These are phyloP conservation scores for Salvia sclarea DNA, from an alignment of 305 asterid species.

Conservation along the genomic window DNA sequence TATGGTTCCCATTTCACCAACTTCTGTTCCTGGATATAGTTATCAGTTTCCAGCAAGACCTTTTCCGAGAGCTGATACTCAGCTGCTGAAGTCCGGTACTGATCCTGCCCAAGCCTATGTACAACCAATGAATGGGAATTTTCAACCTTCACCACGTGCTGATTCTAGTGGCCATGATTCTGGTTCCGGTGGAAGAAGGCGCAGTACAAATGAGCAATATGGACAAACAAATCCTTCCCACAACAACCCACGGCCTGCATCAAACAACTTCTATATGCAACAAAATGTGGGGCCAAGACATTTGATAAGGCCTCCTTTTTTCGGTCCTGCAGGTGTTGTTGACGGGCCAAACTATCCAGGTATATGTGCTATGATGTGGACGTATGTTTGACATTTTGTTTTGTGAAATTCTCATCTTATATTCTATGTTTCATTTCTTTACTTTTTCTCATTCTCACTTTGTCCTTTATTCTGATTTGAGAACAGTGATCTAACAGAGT, in stretches of 20 bases:
- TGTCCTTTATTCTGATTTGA: background rate
- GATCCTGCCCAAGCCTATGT: constrained; percentile 54
- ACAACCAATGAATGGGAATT: constrained; percentile 54
- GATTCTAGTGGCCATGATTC: constrained; percentile 50
- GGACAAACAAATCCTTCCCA: constrained; percentile 42
- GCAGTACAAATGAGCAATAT: constrained; percentile 48
- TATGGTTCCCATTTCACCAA: constrained; percentile 55
- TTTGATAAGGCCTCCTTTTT: constrained; percentile 57
- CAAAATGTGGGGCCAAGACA: constrained; percentile 65
- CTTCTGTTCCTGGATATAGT: constrained; percentile 58
- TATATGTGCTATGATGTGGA: constrained; percentile 31
- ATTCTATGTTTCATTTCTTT: constrained; percentile 1
- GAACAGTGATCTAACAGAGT: constrained; percentile 31
- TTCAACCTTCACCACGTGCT: constrained; percentile 46
- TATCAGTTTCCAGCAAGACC: constrained; percentile 52
- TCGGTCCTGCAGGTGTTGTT: constrained; percentile 51
- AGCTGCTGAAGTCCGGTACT: constrained; percentile 44
- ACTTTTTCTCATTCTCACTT: background rate
- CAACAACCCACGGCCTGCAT: constrained; percentile 54
- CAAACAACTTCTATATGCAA: constrained; percentile 52
- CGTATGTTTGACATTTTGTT: constrained; percentile 7
- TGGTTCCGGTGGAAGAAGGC: constrained; percentile 54
- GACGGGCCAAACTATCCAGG: constrained; percentile 66
- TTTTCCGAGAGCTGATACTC: constrained; percentile 53
- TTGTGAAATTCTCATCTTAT: background rate